phyloP scores from a whole-genome alignment of 73 alveolate species.

The Paramecium bursaria region DNA sequence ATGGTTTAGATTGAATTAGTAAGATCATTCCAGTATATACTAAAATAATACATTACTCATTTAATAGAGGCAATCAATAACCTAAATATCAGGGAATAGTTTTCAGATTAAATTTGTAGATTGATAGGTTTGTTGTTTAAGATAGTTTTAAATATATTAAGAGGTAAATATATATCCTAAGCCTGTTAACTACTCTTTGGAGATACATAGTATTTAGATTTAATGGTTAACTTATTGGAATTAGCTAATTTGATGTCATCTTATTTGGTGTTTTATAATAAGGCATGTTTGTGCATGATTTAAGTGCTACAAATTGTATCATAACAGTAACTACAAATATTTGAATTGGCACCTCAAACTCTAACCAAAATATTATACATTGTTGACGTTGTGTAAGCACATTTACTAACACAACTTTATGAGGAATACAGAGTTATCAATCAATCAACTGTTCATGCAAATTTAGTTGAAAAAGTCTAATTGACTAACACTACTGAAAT shows the following conservation, averaged over 20 bases:
- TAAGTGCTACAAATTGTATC: slow-evolving; percentile 39
- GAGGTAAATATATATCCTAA: slow-evolving; percentile 47
- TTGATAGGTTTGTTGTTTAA: slow-evolving; percentile 23
- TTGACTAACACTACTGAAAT: slow-evolving; percentile 38
- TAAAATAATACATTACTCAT: slow-evolving; percentile 6
- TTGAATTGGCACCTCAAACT: slow-evolving; percentile 39
- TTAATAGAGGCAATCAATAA: slow-evolving; percentile 3
- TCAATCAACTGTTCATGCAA: background rate
- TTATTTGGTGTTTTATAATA: slow-evolving; percentile 16
- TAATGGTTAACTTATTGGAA: background rate
- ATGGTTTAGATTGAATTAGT: slow-evolving; percentile 49
- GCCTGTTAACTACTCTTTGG: slow-evolving; percentile 50
- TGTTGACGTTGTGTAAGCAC: background rate
- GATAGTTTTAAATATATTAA: slow-evolving; percentile 13
- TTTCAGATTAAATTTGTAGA: slow-evolving; percentile 39
- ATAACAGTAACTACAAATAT: slow-evolving; percentile 5
- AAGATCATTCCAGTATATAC: slow-evolving; percentile 1
- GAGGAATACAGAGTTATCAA: background rate
- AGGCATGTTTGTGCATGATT: slow-evolving; percentile 33
- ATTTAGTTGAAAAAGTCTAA: slow-evolving; percentile 8
- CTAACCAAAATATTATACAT: background rate
- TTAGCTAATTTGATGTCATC: background rate
- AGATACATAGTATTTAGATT: slow-evolving; percentile 41
- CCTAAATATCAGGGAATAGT: background rate
- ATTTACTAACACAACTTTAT: background rate